Percentiles rank a stretch among this genome's conserved stretches.
These are phyloP conservation scores for Chaetothyriales sp. DNA, from an alignment of 2,329 filamentous ascomycete species.

Conservation along the genomic window DNA sequence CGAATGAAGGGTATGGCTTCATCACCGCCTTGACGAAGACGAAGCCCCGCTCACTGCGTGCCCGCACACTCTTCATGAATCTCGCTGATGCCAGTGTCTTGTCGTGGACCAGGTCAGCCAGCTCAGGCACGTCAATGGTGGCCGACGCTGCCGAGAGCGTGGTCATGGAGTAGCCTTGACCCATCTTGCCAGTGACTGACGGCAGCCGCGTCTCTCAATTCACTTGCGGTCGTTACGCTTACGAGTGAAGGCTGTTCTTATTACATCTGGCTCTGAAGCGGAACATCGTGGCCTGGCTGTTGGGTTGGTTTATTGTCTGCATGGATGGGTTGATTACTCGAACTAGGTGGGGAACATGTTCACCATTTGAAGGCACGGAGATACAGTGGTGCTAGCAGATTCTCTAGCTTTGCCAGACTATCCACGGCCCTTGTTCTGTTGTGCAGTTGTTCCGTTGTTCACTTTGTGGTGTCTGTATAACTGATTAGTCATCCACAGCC, in stretches of 20 bases:
- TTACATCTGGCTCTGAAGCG: neutral
- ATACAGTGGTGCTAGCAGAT: neutral
- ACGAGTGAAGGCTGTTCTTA: neutral
- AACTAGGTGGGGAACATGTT: neutral
- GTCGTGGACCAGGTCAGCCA: conserved; percentile 81
- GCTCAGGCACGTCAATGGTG: conserved; percentile 84
- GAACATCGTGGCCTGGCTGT: neutral
- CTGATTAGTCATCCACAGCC: neutral
- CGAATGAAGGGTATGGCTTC: conserved; percentile 74
- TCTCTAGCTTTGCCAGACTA: neutral
- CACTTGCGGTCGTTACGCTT: neutral
- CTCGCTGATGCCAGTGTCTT: conserved; percentile 79
- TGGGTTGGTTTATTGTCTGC: neutral
- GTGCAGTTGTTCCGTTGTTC: no score
- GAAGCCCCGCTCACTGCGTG: conserved; percentile 74
- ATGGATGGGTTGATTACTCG: no score
- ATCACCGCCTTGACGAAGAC: conserved; percentile 90
- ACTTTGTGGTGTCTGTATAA: neutral
- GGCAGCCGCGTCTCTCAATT: neutral
- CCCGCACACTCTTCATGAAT: conserved; percentile 93
- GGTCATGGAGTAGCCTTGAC: conserved; percentile 88
- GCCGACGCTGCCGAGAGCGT: conserved; percentile 82
- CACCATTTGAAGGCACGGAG: neutral
- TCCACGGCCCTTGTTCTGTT: neutral
- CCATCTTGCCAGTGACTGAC: conserved; percentile 46